These are phyloP conservation scores for Phytopythium litorale DNA, from an alignment of 352 stramenopile species.

Conservation along the genomic window DNA sequence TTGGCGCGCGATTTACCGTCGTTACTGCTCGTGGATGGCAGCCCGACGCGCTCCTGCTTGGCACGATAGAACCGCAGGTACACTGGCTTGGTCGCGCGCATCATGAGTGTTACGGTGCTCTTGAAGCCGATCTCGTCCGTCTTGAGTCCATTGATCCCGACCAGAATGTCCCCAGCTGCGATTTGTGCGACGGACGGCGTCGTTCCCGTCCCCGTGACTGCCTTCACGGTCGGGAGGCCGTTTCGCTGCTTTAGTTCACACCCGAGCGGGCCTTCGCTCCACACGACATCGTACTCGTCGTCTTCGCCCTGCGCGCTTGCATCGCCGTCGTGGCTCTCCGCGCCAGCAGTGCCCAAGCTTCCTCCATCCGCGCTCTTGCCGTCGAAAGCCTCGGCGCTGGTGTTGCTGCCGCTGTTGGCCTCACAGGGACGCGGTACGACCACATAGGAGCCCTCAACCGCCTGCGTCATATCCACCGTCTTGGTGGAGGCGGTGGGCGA, in stretches of 20 bases:
- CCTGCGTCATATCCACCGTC: conserved; percentile 23
- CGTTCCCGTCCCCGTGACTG: conserved; percentile 50
- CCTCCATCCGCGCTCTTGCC: conserved; percentile 13
- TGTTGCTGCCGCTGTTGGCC: conserved; percentile 8
- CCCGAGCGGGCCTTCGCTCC: conserved; percentile 63
- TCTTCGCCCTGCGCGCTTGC: conserved; percentile 3
- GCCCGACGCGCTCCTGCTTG: conserved; percentile 12
- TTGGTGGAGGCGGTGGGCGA: conserved; percentile 19
- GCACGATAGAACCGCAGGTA: conserved; percentile 62
- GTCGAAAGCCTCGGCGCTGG: conserved; percentile 7
- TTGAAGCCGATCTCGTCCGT: conserved; percentile 79
- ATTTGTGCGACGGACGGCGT: conserved; percentile 71
- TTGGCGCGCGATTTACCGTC: conserved; percentile 14
- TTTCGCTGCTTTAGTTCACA: conserved; percentile 74
- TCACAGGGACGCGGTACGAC: conserved; percentile 14
- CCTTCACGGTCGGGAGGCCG: conserved; percentile 64
- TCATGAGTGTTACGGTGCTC: conserved; percentile 68
- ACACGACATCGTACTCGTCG: conserved; percentile 74
- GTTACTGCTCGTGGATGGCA: conserved; percentile 15
- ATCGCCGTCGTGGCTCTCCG: conserved; percentile 6
- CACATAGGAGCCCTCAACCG: conserved; percentile 9
- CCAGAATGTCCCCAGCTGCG: conserved; percentile 53
- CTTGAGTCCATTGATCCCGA: conserved; percentile 70
- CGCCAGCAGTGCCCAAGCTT: background rate
- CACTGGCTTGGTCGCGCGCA: conserved; percentile 70